phyloP scores from a whole-genome alignment of 176 grass and related monocot species.

The Oryza australiensis region DNA sequence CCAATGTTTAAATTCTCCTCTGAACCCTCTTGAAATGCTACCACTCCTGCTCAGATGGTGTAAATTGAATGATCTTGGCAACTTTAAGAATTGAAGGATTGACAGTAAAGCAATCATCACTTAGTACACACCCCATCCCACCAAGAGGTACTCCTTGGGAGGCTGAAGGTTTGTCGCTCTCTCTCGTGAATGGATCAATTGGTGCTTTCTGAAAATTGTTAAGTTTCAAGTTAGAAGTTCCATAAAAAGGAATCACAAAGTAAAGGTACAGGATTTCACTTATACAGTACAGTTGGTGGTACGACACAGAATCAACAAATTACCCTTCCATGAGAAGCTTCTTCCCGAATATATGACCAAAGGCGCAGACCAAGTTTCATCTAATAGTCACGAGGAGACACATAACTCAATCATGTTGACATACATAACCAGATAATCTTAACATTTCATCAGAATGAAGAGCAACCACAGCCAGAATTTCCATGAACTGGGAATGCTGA shows the following conservation, averaged over 20 bases:
- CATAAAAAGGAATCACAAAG: conserved; percentile 11
- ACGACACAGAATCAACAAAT: conserved; percentile 27
- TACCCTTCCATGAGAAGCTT: conserved; percentile 99
- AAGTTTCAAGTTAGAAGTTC: conserved; percentile 45
- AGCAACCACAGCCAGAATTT: conserved; percentile 24
- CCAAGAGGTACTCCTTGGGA: conserved; percentile 95
- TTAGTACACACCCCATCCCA: conserved; percentile 83
- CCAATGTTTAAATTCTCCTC: conserved; percentile 96
- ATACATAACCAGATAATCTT: not conserved
- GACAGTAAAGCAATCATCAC: conserved; percentile 16
- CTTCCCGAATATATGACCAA: conserved; percentile 98
- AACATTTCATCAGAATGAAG: conserved; percentile 25
- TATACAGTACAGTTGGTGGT: conserved; percentile 23
- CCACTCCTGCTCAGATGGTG: conserved; percentile 61
- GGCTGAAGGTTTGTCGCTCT: conserved; percentile 71
- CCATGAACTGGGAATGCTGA: conserved; percentile 3
- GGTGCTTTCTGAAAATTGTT: conserved; percentile 82
- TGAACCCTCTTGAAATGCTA: conserved; percentile 98
- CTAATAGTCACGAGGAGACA: conserved; percentile 35
- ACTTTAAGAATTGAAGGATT: conserved; percentile 11
- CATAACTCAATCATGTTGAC: conserved; percentile 20
- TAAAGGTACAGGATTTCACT: conserved; percentile 12
- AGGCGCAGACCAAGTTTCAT: conserved; percentile 93
- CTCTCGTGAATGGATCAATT: conserved; percentile 95
- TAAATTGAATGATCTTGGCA: conserved; percentile 13